Conservation (phyloP, 2,329 filamentous ascomycete species). For the Chalara sp. region DNA sequence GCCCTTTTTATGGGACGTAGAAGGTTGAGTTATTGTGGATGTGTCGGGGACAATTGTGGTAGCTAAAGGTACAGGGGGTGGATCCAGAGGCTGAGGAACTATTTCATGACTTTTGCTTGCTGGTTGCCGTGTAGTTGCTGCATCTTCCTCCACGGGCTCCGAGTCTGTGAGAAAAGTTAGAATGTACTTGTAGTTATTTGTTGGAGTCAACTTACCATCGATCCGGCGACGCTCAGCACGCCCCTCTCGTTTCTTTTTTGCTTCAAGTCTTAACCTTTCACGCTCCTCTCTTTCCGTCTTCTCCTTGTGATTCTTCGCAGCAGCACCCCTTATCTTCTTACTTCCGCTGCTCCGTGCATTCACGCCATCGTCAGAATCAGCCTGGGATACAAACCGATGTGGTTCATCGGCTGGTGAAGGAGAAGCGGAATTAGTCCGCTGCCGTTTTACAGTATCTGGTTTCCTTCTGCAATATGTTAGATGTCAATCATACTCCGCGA, state of each 20-base stretch:
- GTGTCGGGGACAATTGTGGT: constrained; percentile 36
- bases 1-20: constrained; percentile 54
- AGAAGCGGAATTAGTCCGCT: constrained; percentile 74
- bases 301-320: constrained; percentile 52
- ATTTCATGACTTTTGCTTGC: constrained; percentile 25
- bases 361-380: constrained; percentile 68
- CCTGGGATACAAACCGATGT: constrained; percentile 39
- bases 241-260: constrained; percentile 72
- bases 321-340: constrained; percentile 54
- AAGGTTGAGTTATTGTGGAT: constrained; percentile 34
- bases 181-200: constrained; percentile 24
- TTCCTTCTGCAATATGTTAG: constrained; percentile 45
- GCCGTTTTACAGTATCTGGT: constrained; percentile 67
- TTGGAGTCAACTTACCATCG: constrained; percentile 55
- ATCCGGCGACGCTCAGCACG: constrained; percentile 72
- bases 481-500: too few species aligned
- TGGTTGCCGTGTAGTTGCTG: constrained; percentile 37
- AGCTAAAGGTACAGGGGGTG: constrained; percentile 37
- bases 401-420: constrained; percentile 50
- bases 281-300: constrained; percentile 65
- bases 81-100: constrained; percentile 28
- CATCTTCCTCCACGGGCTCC: constrained; percentile 60
- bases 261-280: constrained; percentile 67
- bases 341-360: constrained; percentile 40
- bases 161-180: constrained; percentile 48